These are phyloP conservation scores for Castanea sativa DNA, from an alignment of 306 rosid genomes.

Conservation along the genomic window DNA sequence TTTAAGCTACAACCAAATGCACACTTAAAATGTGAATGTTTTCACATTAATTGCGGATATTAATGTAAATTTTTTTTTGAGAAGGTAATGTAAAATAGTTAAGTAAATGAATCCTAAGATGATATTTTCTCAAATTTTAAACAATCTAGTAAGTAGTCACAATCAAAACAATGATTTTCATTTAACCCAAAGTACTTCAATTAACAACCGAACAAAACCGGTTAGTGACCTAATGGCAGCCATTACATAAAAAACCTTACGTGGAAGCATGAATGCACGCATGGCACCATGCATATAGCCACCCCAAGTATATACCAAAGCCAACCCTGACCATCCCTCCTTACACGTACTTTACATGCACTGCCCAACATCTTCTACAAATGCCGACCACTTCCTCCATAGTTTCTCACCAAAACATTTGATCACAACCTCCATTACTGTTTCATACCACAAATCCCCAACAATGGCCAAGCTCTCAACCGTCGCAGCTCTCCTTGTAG, in stretches of 20 bases:
- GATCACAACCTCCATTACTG: background rate
- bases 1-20: too few species aligned
- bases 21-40: too few species aligned
- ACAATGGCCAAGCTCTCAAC: background rate
- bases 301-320: background rate
- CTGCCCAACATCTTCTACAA: background rate
- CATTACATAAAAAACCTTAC: background rate
- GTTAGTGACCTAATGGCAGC: background rate
- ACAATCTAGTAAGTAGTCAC: too few species aligned
- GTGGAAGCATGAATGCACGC: background rate
- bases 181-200: too few species aligned
- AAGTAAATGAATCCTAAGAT: too few species aligned
- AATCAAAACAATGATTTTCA: too few species aligned
- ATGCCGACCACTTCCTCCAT: background rate
- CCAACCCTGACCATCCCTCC: background rate
- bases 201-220: too few species aligned
- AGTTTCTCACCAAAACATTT: background rate
- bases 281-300: background rate
- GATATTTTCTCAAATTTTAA: too few species aligned
- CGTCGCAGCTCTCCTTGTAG: background rate
- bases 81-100: too few species aligned
- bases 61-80: too few species aligned
- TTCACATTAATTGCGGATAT: too few species aligned
- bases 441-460: background rate
- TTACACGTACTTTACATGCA: slow-evolving; percentile 24